Percentiles rank a stretch among this genome's conserved stretches.
Conservation (phyloP, 1,139 yeast genomes). For the Geotrichum fermentans region DNA sequence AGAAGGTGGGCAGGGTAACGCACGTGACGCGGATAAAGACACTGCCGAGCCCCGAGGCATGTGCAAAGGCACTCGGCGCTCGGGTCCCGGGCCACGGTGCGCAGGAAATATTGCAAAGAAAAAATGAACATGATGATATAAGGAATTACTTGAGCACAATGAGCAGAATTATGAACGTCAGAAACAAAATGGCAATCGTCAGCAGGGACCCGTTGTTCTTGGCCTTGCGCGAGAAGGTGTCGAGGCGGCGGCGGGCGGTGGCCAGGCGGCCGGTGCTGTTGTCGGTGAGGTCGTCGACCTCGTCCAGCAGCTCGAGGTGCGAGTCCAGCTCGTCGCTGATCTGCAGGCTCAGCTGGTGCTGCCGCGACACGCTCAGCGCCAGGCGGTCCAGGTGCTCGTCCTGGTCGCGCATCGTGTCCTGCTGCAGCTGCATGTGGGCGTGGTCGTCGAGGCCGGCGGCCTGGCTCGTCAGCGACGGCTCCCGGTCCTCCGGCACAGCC, state of each 20-base stretch:
- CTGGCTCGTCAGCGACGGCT: constrained; percentile 24
- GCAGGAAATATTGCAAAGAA: not conserved
- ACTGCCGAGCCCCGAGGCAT: too few relatives aligned
- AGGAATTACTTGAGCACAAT: constrained; percentile 50
- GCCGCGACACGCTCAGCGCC: constrained; percentile 58
- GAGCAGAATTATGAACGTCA: constrained; percentile 54
- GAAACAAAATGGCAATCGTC: constrained; percentile 59
- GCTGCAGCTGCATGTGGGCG: constrained; percentile 57
- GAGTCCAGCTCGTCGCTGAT: constrained; percentile 65
- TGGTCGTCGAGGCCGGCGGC: constrained; percentile 22
- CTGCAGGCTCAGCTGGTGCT: constrained; percentile 57
- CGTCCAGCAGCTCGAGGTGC: constrained; percentile 64
- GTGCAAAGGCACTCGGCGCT: too few relatives aligned
- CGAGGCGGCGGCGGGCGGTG: constrained; percentile 53
- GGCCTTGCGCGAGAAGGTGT: constrained; percentile 51
- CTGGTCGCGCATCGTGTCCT: constrained; percentile 56
- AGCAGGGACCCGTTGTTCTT: constrained; percentile 69
- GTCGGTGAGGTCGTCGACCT: constrained; percentile 65
- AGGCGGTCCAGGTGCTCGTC: constrained; percentile 57
- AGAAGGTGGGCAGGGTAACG: too few relatives aligned
- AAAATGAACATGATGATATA: not conserved
- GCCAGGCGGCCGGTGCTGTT: constrained; percentile 48
- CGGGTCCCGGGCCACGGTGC: too few relatives aligned
- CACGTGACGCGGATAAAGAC: too few relatives aligned
- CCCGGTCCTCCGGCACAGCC: constrained; percentile 27